Conservation (phyloP, 352 stramenopile genomes). For the Pythium rhizo-oryzae region DNA sequence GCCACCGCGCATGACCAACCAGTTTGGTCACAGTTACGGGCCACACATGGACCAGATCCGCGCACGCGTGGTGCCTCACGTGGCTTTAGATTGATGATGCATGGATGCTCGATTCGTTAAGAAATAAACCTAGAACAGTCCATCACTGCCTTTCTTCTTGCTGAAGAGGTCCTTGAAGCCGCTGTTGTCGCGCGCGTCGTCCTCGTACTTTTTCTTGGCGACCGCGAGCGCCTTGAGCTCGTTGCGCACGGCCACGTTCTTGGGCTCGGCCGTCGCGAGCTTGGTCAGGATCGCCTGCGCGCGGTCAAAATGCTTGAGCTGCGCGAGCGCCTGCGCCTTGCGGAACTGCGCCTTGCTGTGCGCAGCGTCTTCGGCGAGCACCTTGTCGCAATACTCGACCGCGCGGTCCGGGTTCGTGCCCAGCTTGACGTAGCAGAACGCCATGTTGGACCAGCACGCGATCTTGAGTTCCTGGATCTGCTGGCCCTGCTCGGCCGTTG, state of each 20-base stretch:
- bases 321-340: conserved; percentile 72
- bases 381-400: conserved; percentile 74
- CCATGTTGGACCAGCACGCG: conserved; percentile 79
- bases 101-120: background rate
- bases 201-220: conserved; percentile 61
- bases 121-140: conserved; percentile 13
- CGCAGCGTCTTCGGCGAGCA: conserved; percentile 57
- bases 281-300: conserved; percentile 57
- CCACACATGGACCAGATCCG: conserved; percentile 69
- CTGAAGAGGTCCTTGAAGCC: conserved; percentile 80
- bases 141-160: conserved; percentile 37
- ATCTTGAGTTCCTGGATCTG: conserved; percentile 73
- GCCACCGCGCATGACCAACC: conserved; percentile 53
- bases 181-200: conserved; percentile 54
- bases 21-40: conserved; percentile 83
- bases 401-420: conserved; percentile 47
- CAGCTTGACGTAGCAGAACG: conserved; percentile 81
- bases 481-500: conserved; percentile 47
- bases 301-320: conserved; percentile 58
- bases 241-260: conserved; percentile 63
- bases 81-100: conserved; percentile 25
- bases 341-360: conserved; percentile 85
- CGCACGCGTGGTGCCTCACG: conserved; percentile 46
- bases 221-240: conserved; percentile 62
- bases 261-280: conserved; percentile 62